Base-by-base conservation (phyloP, 2,329 filamentous ascomycete species). In the Diplodia corticola region DNA sequence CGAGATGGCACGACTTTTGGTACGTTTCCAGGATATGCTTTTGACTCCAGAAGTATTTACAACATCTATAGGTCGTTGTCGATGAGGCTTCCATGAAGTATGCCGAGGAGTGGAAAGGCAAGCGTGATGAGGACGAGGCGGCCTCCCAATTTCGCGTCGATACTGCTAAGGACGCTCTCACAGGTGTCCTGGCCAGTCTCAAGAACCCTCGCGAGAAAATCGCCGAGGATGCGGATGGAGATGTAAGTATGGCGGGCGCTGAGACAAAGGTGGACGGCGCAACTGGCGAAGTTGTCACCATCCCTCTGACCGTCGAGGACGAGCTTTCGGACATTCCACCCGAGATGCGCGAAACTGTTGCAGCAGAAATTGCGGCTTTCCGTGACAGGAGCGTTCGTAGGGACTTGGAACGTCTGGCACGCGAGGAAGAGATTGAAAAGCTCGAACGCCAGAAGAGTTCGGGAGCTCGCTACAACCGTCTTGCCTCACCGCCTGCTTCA, bases 271-370 rank as follows among this genome's bases (percentile, higher is more conserved):
- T 83, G 44, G 87, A 87, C 46, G 88, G 88, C 37, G 79, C 80
- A 48, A 86, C 88, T 64, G 88, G 92, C 5, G 93, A 97, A 77
- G 89, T 97, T 46, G 89, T 96, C 69, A 97, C 93, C 67, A 96
- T 98, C 67, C 90, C 93, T 4, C 84, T 97, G 35, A 88, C 89
- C 0, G 51, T 64, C 15, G 95, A 99, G 69, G 96, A 99, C 74
- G 95, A 99, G 74, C 83, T 99, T 51, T 90, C 93, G 22, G 95
- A 99, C 73, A 97, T 99, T 55, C 95, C 95, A 0, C 90, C 92
- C 0, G 95, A 98, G 75, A 96, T 97, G 92, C 89, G 95, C 26
- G 95, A 96, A 75, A 93, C 92, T 0, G 95, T 99, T 17, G 92
- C 95, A 0, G 90, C 90, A 66, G 96, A 99, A 76, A 99, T 99